phyloP scores from a whole-genome alignment of 1,284 basidiomycete species.

The Malassezia obtusa region DNA sequence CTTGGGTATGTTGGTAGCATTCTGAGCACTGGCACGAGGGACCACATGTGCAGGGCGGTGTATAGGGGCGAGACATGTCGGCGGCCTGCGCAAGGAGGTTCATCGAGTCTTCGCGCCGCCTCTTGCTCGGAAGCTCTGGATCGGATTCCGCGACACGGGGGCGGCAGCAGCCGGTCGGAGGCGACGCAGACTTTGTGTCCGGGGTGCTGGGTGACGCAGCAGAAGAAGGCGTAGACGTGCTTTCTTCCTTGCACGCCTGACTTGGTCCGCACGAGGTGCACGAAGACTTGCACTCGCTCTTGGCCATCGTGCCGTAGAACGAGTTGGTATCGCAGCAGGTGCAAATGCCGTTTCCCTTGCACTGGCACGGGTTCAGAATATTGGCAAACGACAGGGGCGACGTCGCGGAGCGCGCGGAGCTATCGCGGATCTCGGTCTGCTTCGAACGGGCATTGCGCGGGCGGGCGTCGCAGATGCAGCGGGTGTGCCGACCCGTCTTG shows the following conservation, averaged over 20 bases:
- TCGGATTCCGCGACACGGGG: background rate
- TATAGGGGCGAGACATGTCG: background rate
- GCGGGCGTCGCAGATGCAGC: conserved; percentile 18
- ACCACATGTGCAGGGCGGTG: conserved; percentile 9
- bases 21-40: conserved; percentile 10
- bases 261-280: background rate
- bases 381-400: conserved; percentile 26
- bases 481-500: conserved; percentile 27
- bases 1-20: background rate
- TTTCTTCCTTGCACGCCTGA: background rate
- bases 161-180: background rate
- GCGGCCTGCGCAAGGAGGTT: background rate
- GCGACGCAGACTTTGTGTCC: too few species aligned
- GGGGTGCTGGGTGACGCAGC: background rate
- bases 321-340: conserved; percentile 1
- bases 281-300: background rate
- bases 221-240: background rate
- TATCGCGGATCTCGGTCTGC: background rate
- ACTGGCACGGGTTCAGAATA: conserved; percentile 35
- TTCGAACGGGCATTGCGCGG: background rate
- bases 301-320: background rate
- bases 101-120: background rate
- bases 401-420: background rate
- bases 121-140: background rate
- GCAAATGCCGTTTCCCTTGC: conserved; percentile 14